Percentiles rank a stretch among this genome's conserved stretches.
phyloP scores from a whole-genome alignment of 2,329 filamentous ascomycete genomes.

The Clarireedia hainanense region DNA sequence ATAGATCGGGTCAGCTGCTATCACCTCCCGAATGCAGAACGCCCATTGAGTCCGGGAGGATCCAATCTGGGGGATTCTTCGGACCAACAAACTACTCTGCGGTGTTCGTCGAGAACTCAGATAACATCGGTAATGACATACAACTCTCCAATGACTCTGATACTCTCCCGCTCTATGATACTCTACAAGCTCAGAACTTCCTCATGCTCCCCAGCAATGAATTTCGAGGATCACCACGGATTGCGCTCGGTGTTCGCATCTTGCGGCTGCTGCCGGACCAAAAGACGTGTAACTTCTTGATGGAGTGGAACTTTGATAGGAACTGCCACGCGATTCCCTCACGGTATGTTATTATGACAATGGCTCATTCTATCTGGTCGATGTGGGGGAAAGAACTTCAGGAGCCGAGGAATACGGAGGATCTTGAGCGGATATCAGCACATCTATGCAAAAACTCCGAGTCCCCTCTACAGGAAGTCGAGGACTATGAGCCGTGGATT shows the following conservation, averaged over 20 bases:
- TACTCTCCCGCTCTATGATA: slow-evolving; percentile 15
- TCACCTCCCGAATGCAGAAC: not conserved
- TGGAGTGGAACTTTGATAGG: slow-evolving; percentile 20
- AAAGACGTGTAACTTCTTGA: slow-evolving; percentile 21
- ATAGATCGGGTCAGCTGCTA: not conserved
- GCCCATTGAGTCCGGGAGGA: not conserved
- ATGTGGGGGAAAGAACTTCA: slow-evolving; percentile 17
- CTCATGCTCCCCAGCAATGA: slow-evolving; percentile 21
- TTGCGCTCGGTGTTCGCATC: slow-evolving; percentile 22
- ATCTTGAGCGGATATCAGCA: slow-evolving; percentile 20
- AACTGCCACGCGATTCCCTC: slow-evolving; percentile 10
- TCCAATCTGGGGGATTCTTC: slow-evolving; percentile 16
- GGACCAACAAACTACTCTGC: slow-evolving; percentile 28
- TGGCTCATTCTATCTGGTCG: slow-evolving; percentile 20
- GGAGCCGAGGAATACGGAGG: slow-evolving; percentile 18
- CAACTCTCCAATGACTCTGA: slow-evolving; percentile 23
- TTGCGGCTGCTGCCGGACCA: slow-evolving; percentile 22
- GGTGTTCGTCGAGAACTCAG: slow-evolving; percentile 25
- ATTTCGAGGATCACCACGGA: slow-evolving; percentile 17
- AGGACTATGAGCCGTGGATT: slow-evolving; percentile 25
- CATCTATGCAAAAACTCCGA: slow-evolving; percentile 26
- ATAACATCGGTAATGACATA: slow-evolving; percentile 21
- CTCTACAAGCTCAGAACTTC: slow-evolving; percentile 24
- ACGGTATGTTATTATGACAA: slow-evolving; percentile 12
- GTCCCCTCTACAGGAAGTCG: slow-evolving; percentile 21